Base-by-base conservation (phyloP, 805 yeast species). In the Kluyveromyces nonfermentans region DNA sequence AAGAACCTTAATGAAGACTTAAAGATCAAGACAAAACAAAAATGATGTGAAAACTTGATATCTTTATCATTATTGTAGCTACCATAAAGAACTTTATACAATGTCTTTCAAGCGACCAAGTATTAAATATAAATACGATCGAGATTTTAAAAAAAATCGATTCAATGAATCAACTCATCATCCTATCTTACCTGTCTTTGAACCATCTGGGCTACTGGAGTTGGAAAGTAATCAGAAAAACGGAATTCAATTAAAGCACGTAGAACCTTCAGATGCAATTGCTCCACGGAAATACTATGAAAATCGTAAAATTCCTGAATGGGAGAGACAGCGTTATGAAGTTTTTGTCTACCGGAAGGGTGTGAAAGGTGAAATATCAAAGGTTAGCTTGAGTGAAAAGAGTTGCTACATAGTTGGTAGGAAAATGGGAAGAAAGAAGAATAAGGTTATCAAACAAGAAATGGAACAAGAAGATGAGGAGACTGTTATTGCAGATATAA, bases 171-270 rank as follows among this genome's bases (percentile, higher is more conserved):
- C 33, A 43, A 40, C 18, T 41, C 40, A 39, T 5, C 16, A 16
- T 18, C 44, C 33, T 14, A 47, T 51, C 2, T 25, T 58, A 21
- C 65, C 65, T 4, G 43, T 49, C 16, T 70, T 68, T 50, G 61
- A 63, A 41, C 67, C 68, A 1, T 68, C 75, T 1, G 75, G 75
- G 1, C 47, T 69, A 4, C 48, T 72, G 31, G 72, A 72, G 22
- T 59, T 63, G 44, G 75, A 68, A 25, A 60, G 70, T 4, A 57
- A 65, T 44, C 59, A 54, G 40, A 51, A 57, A 15, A 48, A 57
- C 15, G 74, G 73, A 0, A 46, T 56, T 1, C 63, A 61, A n/a
- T 40, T 69, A 34, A 67, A 67, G 41, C 68, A 71, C 49, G 58
- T 58, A 6, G 69, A 62, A 21, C 72, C 72, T 1, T 41, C 44